A percentile compares a stretch with the other conserved stretches of the same genome.
Conservation (phyloP, 148 eudicot genomes). For the Cornus kousa region DNA sequence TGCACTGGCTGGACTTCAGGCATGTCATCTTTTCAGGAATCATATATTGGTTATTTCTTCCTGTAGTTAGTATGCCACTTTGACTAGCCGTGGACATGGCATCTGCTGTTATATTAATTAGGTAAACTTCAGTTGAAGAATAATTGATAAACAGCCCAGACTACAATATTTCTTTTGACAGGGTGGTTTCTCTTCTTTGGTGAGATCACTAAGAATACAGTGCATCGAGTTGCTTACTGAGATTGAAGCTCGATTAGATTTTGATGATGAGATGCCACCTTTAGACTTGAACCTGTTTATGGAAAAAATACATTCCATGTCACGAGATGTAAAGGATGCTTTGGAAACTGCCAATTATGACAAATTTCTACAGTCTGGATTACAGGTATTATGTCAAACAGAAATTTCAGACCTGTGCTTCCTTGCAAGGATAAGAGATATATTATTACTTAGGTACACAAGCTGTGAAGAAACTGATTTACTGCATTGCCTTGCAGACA, state of each 20-base stretch:
- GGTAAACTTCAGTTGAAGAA: neutral
- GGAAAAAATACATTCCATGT: conserved; percentile 57
- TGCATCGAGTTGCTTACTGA: conserved; percentile 92
- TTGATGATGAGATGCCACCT: conserved; percentile 98
- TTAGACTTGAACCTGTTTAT: conserved; percentile 43
- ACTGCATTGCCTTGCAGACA: neutral
- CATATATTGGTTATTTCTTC: neutral
- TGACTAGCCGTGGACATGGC: neutral
- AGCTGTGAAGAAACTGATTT: neutral
- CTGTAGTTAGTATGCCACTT: neutral
- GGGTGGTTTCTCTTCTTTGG: conserved; percentile 95
- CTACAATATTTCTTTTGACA: conserved; percentile 25
- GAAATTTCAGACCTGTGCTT: neutral
- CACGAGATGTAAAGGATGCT: conserved; percentile 58
- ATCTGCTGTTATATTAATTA: neutral
- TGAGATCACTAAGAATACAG: conserved; percentile 62
- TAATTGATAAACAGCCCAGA: neutral
- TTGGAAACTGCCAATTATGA: conserved; percentile 90
- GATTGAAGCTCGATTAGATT: conserved; percentile 98
- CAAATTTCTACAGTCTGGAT: conserved; percentile 86
- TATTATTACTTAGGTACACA: neutral
- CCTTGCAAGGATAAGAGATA: neutral
- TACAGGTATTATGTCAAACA: conserved; percentile 57
- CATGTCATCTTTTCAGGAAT: conserved; percentile 18
- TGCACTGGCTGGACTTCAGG: conserved; percentile 97